Percentiles rank a stretch among this genome's conserved stretches.
Conservation (phyloP, 768 basidiomycete genomes). For the Peribolospora baueri region DNA sequence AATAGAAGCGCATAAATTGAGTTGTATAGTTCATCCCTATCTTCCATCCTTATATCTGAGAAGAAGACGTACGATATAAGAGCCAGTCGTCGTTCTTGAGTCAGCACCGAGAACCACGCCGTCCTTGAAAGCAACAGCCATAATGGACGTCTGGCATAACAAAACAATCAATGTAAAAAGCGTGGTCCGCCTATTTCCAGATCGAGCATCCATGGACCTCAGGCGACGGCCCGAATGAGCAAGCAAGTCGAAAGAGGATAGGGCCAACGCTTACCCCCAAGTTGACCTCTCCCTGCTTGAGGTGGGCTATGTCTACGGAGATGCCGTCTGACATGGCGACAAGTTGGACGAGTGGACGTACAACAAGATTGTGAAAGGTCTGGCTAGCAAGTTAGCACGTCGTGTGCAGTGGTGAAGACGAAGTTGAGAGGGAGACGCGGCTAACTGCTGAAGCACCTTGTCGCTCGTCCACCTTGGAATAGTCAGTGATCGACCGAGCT, state of each 20-base stretch:
- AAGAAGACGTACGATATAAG: conserved; percentile 52
- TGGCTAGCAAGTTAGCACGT: too few relatives aligned
- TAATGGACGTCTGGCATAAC: conserved; percentile 63
- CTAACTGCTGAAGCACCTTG: too few relatives aligned
- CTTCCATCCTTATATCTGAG: background rate
- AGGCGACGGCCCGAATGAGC: background rate
- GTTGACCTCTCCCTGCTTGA: conserved; percentile 90
- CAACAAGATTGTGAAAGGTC: too few relatives aligned
- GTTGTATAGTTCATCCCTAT: background rate
- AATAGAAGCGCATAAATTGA: background rate
- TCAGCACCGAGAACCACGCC: conserved; percentile 95
- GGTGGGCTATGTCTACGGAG: conserved; percentile 40
- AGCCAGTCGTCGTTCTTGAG: conserved; percentile 85
- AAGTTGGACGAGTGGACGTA: too few relatives aligned
- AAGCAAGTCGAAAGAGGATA: background rate
- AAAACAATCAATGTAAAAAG: background rate
- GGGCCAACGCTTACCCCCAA: conserved; percentile 45
- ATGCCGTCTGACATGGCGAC: too few relatives aligned
- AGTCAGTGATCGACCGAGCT: too few relatives aligned
- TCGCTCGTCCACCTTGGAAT: too few relatives aligned
- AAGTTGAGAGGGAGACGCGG: too few relatives aligned
- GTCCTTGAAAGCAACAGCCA: conserved; percentile 88
- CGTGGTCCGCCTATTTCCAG: background rate
- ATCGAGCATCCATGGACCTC: background rate
- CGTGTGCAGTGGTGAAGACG: too few relatives aligned